Percentiles rank a stretch among this genome's conserved stretches.
Conservation (phyloP, 2,329 filamentous ascomycete genomes). For the Scedosporium boydii region DNA sequence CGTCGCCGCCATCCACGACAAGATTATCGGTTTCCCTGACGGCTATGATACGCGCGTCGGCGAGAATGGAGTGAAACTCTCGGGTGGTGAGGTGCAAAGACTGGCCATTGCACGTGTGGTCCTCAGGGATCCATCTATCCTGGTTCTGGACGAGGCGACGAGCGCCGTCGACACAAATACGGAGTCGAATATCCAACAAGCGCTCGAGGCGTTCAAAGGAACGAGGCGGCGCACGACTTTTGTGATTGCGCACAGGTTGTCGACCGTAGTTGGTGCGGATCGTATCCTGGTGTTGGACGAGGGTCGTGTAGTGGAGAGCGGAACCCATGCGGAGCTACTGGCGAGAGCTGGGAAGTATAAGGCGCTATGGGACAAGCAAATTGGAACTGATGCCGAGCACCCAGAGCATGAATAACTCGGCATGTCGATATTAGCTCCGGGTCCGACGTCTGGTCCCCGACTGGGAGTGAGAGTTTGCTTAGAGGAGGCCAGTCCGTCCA, state of each 20-base stretch:
- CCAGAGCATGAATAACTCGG: too few relatives aligned
- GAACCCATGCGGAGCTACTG: conserved; percentile 39
- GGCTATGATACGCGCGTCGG: conserved; percentile 38
- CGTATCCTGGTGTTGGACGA: conserved; percentile 42
- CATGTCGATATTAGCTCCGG: too few relatives aligned
- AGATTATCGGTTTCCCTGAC: conserved; percentile 48
- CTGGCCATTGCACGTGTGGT: conserved; percentile 34
- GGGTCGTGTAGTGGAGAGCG: conserved; percentile 40
- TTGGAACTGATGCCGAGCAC: too few relatives aligned
- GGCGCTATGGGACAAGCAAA: conserved; percentile 41
- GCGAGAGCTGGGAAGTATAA: conserved; percentile 37
- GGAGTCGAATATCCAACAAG: conserved; percentile 33
- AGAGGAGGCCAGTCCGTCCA: too few relatives aligned
- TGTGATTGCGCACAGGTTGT: conserved; percentile 35
- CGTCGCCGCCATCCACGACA: conserved; percentile 54
- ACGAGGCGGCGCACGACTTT: conserved; percentile 40
- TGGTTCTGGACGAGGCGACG: conserved; percentile 39
- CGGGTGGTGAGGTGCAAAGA: conserved; percentile 41
- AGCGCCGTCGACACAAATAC: conserved; percentile 37
- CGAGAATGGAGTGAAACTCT: conserved; percentile 37
- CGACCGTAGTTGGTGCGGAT: conserved; percentile 35
- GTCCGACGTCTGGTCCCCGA: too few relatives aligned
- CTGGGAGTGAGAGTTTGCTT: too few relatives aligned
- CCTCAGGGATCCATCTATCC: conserved; percentile 17
- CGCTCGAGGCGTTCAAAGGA: conserved; percentile 28